Conservation (phyloP, 768 basidiomycete genomes). For the Lactarius pseudohatsudake region DNA sequence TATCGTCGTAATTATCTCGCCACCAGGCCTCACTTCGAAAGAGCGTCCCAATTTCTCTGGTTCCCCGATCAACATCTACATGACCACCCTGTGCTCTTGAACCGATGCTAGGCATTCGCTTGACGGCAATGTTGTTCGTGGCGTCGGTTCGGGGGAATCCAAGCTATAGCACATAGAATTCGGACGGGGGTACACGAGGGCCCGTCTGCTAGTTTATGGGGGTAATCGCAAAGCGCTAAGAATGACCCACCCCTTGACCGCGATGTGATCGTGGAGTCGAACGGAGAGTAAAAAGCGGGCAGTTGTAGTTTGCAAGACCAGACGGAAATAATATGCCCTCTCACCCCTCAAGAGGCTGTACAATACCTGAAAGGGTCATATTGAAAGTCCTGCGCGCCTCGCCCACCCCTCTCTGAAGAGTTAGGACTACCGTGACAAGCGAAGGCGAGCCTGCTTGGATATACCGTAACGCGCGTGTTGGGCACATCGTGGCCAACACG, state of each 20-base stretch:
- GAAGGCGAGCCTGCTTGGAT: too few relatives aligned
- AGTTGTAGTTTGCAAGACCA: neutral
- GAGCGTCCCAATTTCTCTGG: constrained; percentile 13
- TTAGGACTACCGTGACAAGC: too few relatives aligned
- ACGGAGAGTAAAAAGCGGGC: neutral
- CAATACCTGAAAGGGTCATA: neutral
- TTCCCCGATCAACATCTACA: neutral
- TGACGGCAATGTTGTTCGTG: neutral
- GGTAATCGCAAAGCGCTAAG: neutral
- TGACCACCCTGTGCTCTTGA: neutral
- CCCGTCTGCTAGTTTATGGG: neutral
- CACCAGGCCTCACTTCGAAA: constrained; percentile 23
- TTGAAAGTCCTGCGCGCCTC: neutral
- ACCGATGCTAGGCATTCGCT: neutral
- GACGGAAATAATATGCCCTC: neutral
- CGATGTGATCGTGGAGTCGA: neutral
- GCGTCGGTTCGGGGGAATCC: neutral
- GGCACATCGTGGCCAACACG: too few relatives aligned
- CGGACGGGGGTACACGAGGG: neutral
- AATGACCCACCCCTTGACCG: neutral
- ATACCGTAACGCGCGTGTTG: too few relatives aligned
- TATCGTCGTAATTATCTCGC: constrained; percentile 10
- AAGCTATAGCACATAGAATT: neutral
- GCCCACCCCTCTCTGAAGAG: neutral
- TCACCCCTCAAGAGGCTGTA: neutral